Evolutionary conservation across 352 stramenopile genomes (phyloP).

Genomic region (Phytopythium boreale): DNA sequence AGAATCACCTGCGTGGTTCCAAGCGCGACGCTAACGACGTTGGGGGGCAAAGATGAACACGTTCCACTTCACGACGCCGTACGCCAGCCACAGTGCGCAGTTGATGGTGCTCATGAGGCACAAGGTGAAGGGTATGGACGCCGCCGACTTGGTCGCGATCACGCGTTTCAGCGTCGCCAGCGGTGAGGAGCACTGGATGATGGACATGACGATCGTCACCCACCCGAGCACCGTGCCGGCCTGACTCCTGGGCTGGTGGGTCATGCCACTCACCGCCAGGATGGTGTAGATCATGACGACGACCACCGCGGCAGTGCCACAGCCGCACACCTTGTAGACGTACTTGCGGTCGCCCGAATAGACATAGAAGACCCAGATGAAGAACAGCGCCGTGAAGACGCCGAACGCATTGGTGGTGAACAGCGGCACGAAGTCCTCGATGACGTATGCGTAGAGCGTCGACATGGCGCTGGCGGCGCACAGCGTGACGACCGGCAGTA

Average conservation of each 20-base stretch:
- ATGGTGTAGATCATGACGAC: constrained; percentile 34
- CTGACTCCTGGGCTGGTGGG: constrained; percentile 17
- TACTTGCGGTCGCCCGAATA: constrained; percentile 17
- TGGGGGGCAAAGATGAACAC: constrained; percentile 31
- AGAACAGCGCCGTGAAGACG: constrained; percentile 20
- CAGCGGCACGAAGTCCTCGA: constrained; percentile 27
- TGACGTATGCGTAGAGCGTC: constrained; percentile 27
- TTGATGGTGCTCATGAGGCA: constrained; percentile 25
- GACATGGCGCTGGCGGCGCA: constrained; percentile 59
- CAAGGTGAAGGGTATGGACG: constrained; percentile 28
- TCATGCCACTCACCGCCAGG: constrained; percentile 26
- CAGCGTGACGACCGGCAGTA: constrained; percentile 58
- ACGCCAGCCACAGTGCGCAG: constrained; percentile 22
- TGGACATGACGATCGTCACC: constrained; percentile 42
- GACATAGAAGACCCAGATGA: constrained; percentile 29
- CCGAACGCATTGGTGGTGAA: constrained; percentile 22
- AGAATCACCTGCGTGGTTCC: constrained; percentile 20
- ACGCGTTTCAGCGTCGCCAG: constrained; percentile 41
- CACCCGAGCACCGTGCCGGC: constrained; percentile 42
- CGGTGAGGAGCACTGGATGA: constrained; percentile 53
- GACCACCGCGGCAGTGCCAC: constrained; percentile 14
- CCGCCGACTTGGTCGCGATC: constrained; percentile 23
- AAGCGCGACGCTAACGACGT: constrained; percentile 16
- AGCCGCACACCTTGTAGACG: constrained; percentile 13
- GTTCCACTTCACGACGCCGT: constrained; percentile 26